These are phyloP conservation scores for Fusarium sacchari DNA, from an alignment of 2,329 filamentous ascomycete species.

Conservation along the genomic window DNA sequence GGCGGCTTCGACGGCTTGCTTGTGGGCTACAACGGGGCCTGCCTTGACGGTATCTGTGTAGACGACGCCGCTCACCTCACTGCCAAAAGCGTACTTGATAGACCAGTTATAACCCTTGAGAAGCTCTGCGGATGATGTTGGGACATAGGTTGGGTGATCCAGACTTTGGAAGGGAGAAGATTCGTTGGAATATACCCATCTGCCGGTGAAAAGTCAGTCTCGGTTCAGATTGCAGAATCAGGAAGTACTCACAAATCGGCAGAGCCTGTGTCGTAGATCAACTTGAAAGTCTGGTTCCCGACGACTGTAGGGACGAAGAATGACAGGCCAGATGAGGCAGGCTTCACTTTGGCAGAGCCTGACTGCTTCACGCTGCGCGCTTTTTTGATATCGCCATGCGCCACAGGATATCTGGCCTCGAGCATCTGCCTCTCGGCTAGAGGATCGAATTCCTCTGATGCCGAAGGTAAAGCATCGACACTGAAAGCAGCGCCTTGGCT, in stretches of 20 bases:
- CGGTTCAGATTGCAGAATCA: accelerated
- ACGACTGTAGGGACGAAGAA: not conserved
- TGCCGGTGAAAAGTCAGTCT: accelerated
- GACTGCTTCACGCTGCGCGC: not conserved
- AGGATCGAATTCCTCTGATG: not conserved
- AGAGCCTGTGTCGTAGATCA: not conserved
- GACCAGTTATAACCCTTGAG: not conserved
- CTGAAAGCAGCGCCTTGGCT: not conserved
- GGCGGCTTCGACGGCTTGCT: not conserved
- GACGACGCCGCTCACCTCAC: not conserved
- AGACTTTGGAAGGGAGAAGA: not conserved
- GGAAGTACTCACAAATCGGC: not conserved
- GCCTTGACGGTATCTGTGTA: not conserved
- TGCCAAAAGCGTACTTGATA: not conserved
- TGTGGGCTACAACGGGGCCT: not conserved
- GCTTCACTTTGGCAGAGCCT: not conserved
- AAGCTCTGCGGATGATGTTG: not conserved
- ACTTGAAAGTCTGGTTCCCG: not conserved
- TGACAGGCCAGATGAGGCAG: not conserved
- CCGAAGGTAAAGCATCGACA: not conserved
- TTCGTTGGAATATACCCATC: not conserved
- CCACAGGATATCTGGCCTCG: not conserved
- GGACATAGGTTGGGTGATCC: not conserved
- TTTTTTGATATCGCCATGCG: accelerated
- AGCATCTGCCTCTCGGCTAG: not conserved